Evolutionary conservation across 371 early-diverging fungal species (phyloP).

Genomic region (Actinomortierella wolfii): DNA sequence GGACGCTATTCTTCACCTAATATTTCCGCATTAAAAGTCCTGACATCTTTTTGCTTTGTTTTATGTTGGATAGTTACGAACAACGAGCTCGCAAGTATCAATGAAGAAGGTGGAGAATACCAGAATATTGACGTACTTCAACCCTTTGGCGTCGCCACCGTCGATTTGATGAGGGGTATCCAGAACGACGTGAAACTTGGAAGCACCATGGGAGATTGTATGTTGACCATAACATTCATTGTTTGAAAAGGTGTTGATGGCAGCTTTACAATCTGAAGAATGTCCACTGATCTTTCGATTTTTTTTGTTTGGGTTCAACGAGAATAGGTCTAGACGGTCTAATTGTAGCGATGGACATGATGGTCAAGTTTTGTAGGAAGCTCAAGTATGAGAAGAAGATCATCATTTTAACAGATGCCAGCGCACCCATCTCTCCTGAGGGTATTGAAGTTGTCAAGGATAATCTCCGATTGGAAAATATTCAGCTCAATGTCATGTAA

Average conservation of each 20-base stretch:
- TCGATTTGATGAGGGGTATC: constrained; percentile 48
- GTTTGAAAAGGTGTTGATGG: background rate
- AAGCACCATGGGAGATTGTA: constrained; percentile 49
- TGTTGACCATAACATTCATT: background rate
- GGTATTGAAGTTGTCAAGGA: constrained; percentile 51
- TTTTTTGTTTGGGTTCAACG: background rate
- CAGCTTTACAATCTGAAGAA: too few species aligned
- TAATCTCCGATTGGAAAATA: constrained; percentile 47
- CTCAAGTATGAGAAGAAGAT: constrained; percentile 72
- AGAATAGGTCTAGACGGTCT: constrained; percentile 64
- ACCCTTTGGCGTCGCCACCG: constrained; percentile 22
- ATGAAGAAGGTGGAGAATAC: constrained; percentile 38
- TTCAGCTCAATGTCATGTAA: constrained; percentile 65
- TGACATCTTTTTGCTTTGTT: constrained; percentile 3
- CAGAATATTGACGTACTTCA: constrained; percentile 37
- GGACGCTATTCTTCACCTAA: background rate
- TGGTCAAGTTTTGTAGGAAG: constrained; percentile 58
- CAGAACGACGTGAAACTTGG: constrained; percentile 32
- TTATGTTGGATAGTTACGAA: constrained; percentile 27
- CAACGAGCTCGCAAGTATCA: constrained; percentile 29
- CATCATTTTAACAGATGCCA: constrained; percentile 66
- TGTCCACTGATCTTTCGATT: background rate
- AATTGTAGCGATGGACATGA: constrained; percentile 63
- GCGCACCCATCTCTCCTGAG: constrained; percentile 52
- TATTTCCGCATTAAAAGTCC: constrained; percentile 14